phyloP scores from a whole-genome alignment of 805 yeast genomes.

The Scheffersomyces coipomensis region DNA sequence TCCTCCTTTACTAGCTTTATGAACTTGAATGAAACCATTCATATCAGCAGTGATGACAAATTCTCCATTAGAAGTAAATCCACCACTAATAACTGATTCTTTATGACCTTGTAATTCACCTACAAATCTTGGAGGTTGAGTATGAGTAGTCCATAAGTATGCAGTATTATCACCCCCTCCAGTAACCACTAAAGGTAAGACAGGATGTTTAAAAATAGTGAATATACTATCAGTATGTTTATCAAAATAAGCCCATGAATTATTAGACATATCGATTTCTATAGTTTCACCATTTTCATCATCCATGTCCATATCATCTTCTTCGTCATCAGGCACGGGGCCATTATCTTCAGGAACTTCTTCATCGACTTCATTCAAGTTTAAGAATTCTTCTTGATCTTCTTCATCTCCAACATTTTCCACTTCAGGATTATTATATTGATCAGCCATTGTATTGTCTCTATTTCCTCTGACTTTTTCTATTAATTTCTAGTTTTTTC shows the following conservation, averaged over 20 bases:
- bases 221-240: constrained; percentile 86
- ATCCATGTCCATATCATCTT: constrained; percentile 22
- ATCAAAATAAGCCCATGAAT: constrained; percentile 87
- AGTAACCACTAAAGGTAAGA: constrained; percentile 77
- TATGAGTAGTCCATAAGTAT: constrained; percentile 88
- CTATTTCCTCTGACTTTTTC: no score
- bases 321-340: constrained; percentile 37
- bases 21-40: constrained; percentile 82
- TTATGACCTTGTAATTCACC: constrained; percentile 77
- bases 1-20: constrained; percentile 70
- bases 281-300: constrained; percentile 45
- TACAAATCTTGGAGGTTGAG: constrained; percentile 78
- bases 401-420: constrained; percentile 14
- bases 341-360: constrained; percentile 27
- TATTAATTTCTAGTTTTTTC: no score
- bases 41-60: constrained; percentile 88
- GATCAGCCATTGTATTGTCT: constrained; percentile 1
- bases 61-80: constrained; percentile 79
- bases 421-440: background rate
- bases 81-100: constrained; percentile 85
- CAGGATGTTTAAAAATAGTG: constrained; percentile 79
- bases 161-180: constrained; percentile 96
- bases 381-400: constrained; percentile 28
- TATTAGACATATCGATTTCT: constrained; percentile 86
- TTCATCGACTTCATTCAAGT: constrained; percentile 32